Evolutionary conservation across 441 rosid genomes (phyloP), one percentile per base, ranked within the genome.

Genomic region (Adansonia grandidieri): DNA sequence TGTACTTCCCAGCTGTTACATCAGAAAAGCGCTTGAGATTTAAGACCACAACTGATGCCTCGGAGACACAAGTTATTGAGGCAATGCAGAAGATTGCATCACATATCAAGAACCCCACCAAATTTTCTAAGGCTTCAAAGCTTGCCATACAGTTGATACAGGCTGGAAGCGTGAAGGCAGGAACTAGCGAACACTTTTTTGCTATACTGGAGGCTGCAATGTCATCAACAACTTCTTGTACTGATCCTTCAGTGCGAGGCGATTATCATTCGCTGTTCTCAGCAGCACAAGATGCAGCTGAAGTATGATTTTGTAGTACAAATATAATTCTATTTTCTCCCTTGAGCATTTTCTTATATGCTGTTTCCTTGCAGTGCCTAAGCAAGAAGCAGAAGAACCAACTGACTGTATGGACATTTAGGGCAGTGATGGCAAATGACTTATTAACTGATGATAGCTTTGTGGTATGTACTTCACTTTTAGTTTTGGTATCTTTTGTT

Each of bases 361-460:
- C 1, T 75, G 4, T 74, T 76, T 66, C 81, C 50, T 71, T 87
- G 77, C 78, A 96, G 99, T 88, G 86, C 84, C 87, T 96, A 24
- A 85, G 67, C 82, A 90, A 82, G 83, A 89, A 81, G 84, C 98
- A 92, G 90, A 89, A 84, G 86, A 87, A 91, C 84, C 88, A 84
- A 77, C 77, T 96, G 74, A 87, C 80, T 57, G 78, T 82, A 13
- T 94, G 97, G 99, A 89, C 90, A 64, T 74, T 88, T 63, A 83
- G 78, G 77, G 97, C 97, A 60, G 97, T 94, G 85, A 86, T 91
- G 81, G 96, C 97, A 71, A 94, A 92, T 84, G 99, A 96, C 83
- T 88, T 96, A 24, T 88, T 87, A 83, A 93, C 98, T 7, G 99
- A 96, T 76, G 99, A 96, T 85, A 95, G 97, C 90, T 95, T 95